phyloP scores from a whole-genome alignment of 345 rosid genomes.

The Raphanus sativus region DNA sequence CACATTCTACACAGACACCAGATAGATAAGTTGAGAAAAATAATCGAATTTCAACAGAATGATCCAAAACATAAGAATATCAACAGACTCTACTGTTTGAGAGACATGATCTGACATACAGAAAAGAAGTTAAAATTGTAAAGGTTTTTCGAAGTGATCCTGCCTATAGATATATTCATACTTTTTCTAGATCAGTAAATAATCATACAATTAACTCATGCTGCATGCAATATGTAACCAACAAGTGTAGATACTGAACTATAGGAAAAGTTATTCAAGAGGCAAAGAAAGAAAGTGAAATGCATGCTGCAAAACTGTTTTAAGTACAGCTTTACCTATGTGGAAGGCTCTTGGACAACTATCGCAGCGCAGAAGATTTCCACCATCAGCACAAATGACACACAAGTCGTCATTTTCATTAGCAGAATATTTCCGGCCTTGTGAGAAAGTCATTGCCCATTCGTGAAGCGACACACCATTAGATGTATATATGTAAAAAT shows the following conservation, averaged over 20 bases:
- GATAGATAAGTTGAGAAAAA: constrained; percentile 11
- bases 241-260: constrained; percentile 9
- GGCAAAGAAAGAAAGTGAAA: constrained; percentile 21
- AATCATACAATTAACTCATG: constrained; percentile 12
- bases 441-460: constrained; percentile 80
- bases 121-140: constrained; percentile 3
- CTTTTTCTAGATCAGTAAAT: background rate
- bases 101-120: constrained; percentile 11
- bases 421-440: constrained; percentile 66
- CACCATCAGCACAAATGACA: constrained; percentile 95
- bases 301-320: constrained; percentile 11
- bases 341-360: constrained; percentile 99
- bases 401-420: constrained; percentile 81
- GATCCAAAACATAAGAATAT: constrained; percentile 15
- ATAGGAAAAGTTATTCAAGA: constrained; percentile 7
- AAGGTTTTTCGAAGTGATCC: constrained; percentile 8
- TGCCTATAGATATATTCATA: constrained; percentile 13
- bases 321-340: constrained; percentile 53
- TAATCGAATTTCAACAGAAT: constrained; percentile 5
- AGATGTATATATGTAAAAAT: constrained; percentile 88
- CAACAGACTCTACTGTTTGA: constrained; percentile 19
- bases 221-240: constrained; percentile 12
- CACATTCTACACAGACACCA: constrained; percentile 67
- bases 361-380: constrained; percentile 89
- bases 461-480: constrained; percentile 99